Evolutionary conservation across 441 rosid species (phyloP), one percentile per base, ranked within the genome.

Genomic region (Gossypium lobatum): DNA sequence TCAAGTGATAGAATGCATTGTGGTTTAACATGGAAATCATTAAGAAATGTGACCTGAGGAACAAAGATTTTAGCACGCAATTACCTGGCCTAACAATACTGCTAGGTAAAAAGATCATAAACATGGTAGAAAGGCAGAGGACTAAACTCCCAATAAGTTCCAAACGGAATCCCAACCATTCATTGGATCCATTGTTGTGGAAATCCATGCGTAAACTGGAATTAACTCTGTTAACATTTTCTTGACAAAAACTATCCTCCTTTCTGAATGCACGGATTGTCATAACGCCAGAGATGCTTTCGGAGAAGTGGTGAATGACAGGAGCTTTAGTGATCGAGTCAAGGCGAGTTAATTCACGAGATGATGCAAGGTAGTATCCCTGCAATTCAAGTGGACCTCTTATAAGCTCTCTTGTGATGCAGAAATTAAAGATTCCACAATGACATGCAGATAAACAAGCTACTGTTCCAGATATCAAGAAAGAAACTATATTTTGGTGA

Each of bases 291-390:
- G 93, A 88, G 60, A 94, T 89, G 78, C 95, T 94, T 75, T 94
- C 98, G 0, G 98, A 94, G 86, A 94, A 94, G 77, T 94, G 97
- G 84, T 94, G 97, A 76, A 94, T 90, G 42, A 94, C 87, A 3
- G 97, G 98, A 5, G 98, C 98, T 81, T 94, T 94, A 14, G 98
- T 92, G 67, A 94, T 90, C 0, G 97, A 94, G 75, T 94, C 97
- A 3, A 94, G 87, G 10, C 96, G 97, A 64, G 98, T 94, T 52
- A 94, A 73, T 79, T 92, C 97, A 42, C 97, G 88, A 46, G 98
- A 87, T 16, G 96, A 73, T 73, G 98, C 84, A 57, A 92, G 93
- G 83, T 83, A 94, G 85, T 88, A 94, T 11, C 88, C 91, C 98
- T 93, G 82, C 39, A 70, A 72, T 46, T 46, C 57, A 67, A 42